A percentile compares a stretch with the other conserved stretches of the same genome.
Evolutionary conservation across 495 filamentous ascomycete species (phyloP).

Genomic region (Penicillium pancosmium): DNA sequence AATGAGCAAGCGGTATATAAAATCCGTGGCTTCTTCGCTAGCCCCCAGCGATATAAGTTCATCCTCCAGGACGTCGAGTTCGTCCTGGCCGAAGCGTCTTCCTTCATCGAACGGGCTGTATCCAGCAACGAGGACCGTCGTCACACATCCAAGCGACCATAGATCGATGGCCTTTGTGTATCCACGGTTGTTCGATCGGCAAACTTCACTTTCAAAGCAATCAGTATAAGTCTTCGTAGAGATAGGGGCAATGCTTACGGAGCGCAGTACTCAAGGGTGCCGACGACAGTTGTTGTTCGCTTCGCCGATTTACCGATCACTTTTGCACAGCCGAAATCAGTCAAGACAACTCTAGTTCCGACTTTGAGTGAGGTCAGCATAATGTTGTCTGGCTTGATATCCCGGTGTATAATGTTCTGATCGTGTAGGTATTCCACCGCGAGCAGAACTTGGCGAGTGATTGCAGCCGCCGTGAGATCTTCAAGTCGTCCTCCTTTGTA

Average conservation of each 20-base stretch:
- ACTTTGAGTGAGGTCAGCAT: slow-evolving; percentile 56
- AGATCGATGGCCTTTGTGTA: slow-evolving; percentile 67
- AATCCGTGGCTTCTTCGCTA: slow-evolving; percentile 39
- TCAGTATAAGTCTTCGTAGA: slow-evolving; percentile 13
- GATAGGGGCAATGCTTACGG: slow-evolving; percentile 61
- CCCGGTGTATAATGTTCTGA: slow-evolving; percentile 61
- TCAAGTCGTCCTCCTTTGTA: slow-evolving; percentile 45
- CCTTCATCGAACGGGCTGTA: slow-evolving; percentile 40
- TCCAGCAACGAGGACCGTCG: slow-evolving; percentile 54
- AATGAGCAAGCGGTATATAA: slow-evolving; percentile 56
- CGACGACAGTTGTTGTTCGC: slow-evolving; percentile 64
- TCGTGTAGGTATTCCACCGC: slow-evolving; percentile 64
- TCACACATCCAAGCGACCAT: slow-evolving; percentile 63
- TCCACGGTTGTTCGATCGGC: slow-evolving; percentile 33
- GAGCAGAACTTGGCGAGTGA: slow-evolving; percentile 61
- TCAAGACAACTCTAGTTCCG: slow-evolving; percentile 63
- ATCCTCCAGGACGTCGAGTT: slow-evolving; percentile 40
- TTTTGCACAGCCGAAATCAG: slow-evolving; percentile 72
- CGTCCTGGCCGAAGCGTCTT: slow-evolving; percentile 6
- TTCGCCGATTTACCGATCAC: slow-evolving; percentile 34
- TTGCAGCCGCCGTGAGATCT: slow-evolving; percentile 56
- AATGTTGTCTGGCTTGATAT: slow-evolving; percentile 74
- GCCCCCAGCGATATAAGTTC: slow-evolving; percentile 10
- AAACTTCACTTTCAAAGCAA: slow-evolving; percentile 49
- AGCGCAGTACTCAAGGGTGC: slow-evolving; percentile 67